A percentile compares a stretch with the other conserved stretches of the same genome.
These are phyloP conservation scores for Cucumis cinereus DNA, from an alignment of 306 rosid genomes.

Conservation along the genomic window DNA sequence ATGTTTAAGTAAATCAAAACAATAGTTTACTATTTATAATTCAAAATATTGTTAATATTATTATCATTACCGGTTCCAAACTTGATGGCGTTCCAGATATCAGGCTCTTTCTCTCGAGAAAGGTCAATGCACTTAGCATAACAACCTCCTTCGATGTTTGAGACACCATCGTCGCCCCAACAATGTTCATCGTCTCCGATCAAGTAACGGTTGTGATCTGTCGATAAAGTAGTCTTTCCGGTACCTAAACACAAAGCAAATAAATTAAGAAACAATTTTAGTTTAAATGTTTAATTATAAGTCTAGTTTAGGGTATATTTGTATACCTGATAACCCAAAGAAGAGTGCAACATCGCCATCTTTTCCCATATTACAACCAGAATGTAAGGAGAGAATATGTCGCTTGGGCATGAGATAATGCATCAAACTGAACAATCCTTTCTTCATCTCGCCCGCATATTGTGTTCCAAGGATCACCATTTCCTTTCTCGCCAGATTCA, in stretches of 20 bases:
- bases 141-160: constrained; percentile 51
- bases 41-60: background rate
- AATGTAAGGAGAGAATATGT: constrained; percentile 68
- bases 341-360: constrained; percentile 87
- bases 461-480: constrained; percentile 97
- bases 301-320: no score
- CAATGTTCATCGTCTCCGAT: constrained; percentile 51
- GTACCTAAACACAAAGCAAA: constrained; percentile 15
- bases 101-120: constrained; percentile 41
- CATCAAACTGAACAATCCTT: constrained; percentile 82
- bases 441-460: constrained; percentile 96
- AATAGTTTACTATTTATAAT: no score
- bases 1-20: no score
- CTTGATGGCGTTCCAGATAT: constrained; percentile 48
- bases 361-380: constrained; percentile 87
- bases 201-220: constrained; percentile 38
- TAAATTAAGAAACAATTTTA: no score
- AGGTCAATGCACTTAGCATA: constrained; percentile 46
- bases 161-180: constrained; percentile 37
- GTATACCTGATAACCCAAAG: constrained; percentile 84
- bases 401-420: constrained; percentile 90
- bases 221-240: constrained; percentile 38
- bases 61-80: constrained; percentile 37
- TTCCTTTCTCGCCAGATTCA: constrained; percentile 69
- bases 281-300: no score